A percentile compares a stretch with the other conserved stretches of the same genome.
Evolutionary conservation across 495 filamentous ascomycete species (phyloP).

Genomic region (Hypoxylon subgilvum): DNA sequence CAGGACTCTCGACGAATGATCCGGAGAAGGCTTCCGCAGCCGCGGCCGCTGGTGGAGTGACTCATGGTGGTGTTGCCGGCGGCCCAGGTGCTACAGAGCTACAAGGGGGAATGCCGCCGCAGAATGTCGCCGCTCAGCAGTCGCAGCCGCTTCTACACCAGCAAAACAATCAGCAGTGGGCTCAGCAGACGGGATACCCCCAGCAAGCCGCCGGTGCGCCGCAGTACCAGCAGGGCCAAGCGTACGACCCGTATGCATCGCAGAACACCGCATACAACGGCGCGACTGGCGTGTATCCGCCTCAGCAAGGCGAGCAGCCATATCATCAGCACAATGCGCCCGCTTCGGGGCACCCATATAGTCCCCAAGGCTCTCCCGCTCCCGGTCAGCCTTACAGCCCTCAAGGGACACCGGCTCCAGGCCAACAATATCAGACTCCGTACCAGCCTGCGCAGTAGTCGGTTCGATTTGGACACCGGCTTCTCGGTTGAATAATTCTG

Average conservation of each 20-base stretch:
- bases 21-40: conserved; percentile 46
- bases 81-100: conserved; percentile 24
- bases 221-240: conserved; percentile 21
- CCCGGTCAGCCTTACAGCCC: conserved; percentile 31
- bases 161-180: conserved; percentile 34
- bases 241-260: conserved; percentile 33
- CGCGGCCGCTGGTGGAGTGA: conserved; percentile 17
- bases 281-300: conserved; percentile 22
- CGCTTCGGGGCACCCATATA: conserved; percentile 13
- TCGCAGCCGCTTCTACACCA: conserved; percentile 36
- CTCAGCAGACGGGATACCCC: conserved; percentile 31
- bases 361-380: conserved; percentile 18
- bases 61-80: neutral
- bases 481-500: conserved; percentile 1
- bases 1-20: conserved; percentile 32
- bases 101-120: conserved; percentile 31
- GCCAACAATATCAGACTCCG: conserved; percentile 16
- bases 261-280: conserved; percentile 32
- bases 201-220: conserved; percentile 30
- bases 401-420: conserved; percentile 18
- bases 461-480: neutral
- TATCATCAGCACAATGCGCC: conserved; percentile 17
- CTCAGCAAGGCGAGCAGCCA: conserved; percentile 12
- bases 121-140: conserved; percentile 24
- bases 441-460: conserved; percentile 8